Evolutionary conservation across 1,139 yeast species (phyloP).

Genomic region (Candida glucosophila): DNA sequence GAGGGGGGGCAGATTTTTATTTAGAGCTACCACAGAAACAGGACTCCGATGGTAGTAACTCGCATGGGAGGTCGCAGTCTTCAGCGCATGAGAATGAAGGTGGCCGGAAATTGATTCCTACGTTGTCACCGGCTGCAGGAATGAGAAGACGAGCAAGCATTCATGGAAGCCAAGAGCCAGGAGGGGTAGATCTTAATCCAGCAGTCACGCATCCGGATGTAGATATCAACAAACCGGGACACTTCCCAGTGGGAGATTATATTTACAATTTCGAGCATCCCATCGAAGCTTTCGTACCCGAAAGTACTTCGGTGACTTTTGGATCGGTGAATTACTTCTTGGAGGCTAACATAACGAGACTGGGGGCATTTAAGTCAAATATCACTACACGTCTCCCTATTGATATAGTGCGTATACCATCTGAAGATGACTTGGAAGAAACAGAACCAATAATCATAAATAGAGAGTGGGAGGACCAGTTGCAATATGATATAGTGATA

Average conservation of each 20-base stretch:
- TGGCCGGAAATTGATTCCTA: slow-evolving; percentile 17
- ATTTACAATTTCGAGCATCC: slow-evolving; percentile 88
- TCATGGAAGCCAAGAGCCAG: slow-evolving; percentile 12
- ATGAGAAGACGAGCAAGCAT: slow-evolving; percentile 38
- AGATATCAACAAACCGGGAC: slow-evolving; percentile 21
- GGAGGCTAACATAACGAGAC: slow-evolving; percentile 61
- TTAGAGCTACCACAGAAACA: slow-evolving; percentile 21
- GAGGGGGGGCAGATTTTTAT: slow-evolving; percentile 52
- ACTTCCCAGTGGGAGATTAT: slow-evolving; percentile 73
- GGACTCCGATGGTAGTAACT: slow-evolving; percentile 20
- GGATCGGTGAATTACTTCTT: slow-evolving; percentile 69
- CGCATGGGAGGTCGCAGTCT: slow-evolving; percentile 12
- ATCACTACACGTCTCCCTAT: slow-evolving; percentile 58
- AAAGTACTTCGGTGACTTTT: slow-evolving; percentile 67
- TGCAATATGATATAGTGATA: slow-evolving; percentile 81
- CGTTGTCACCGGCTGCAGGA: slow-evolving; percentile 18
- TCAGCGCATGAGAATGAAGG: slow-evolving; percentile 9
- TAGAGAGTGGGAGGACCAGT: slow-evolving; percentile 89
- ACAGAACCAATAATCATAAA: slow-evolving; percentile 89
- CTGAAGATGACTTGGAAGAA: slow-evolving; percentile 74
- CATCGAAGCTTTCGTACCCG: slow-evolving; percentile 76
- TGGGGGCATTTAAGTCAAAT: slow-evolving; percentile 80
- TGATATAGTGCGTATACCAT: slow-evolving; percentile 63
- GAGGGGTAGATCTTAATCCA: slow-evolving; percentile 14
- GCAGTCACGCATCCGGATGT: slow-evolving; percentile 11